Evolutionary conservation across 1,284 basidiomycete genomes (phyloP), one percentile per base, ranked within the genome.

Genomic region (Pseudomicrostroma phylloplanum): DNA sequence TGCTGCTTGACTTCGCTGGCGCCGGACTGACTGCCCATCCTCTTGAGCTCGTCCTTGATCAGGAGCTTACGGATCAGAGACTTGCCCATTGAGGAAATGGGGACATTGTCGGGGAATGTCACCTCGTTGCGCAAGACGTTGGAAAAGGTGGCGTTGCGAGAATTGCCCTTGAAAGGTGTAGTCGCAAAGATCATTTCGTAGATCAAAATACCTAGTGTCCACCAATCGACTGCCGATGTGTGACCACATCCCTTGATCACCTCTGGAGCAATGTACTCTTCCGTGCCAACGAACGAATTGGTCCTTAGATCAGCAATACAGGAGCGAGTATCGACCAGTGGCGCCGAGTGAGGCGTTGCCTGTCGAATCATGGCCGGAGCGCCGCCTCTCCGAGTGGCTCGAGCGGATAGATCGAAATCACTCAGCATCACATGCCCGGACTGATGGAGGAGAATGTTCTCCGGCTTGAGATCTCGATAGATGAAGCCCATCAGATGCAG

Each of bases 101-200:
- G 89, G 65, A 88, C 89, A 62, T 84, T 82, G 69, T 97, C 93
- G 56, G 88, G 88, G 84, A 96, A 98, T 65, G 86, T 83, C 51
- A 96, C 91, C 42, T 91, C 87, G 73, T 90, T 82, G 78, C 89
- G 84, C 73, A 94, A 86, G 77, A 98, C 94, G 82, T 98, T 98
- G 77, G 88, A 84, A 83, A 99, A 99, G 26, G 96, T 99, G 72
- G 92, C 89, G 80, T 90, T 90, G 70, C 96, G 88, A 81, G 93
- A 89, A 56, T 86, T 83, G 49, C 94, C 96, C 83, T 99, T 99
- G 88, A 98, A 98, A 41, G 96, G 96, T 59, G 96, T 98, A 58
- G 92, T 96, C 42, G 92, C 93, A 80, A 89, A 96, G 81, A 98
- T 96, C 96, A 98, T 98, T 83, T 99, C 96, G 82, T 94, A 96